Base-by-base conservation (phyloP, 257 asterid genomes). In the Solanum chaucha region DNA sequence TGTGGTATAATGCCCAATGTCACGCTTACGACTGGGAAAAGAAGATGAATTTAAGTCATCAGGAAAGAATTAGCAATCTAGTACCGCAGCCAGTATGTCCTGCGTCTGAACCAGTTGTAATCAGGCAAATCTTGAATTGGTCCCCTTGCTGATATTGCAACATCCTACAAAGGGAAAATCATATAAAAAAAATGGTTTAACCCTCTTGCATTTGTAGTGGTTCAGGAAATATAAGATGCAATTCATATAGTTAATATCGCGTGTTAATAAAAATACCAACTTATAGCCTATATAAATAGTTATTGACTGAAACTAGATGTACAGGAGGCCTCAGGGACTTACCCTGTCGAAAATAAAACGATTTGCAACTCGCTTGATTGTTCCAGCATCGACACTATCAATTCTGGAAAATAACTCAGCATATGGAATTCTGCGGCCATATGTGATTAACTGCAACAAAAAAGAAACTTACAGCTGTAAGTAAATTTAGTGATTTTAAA, bases 341-440 rank as follows among this genome's bases (percentile, higher is more conserved):
- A 97, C 99, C 91, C 89, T 89, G 90, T 97, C 99, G n/a, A 90
- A 93, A 86, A 97, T 93, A 87, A 96, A 95, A 71, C 99, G 92
- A 84, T 92, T 97, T 22, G 99, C 99, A 77, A 96, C 99, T 51
- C 99, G 97, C 89, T 92, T 97, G 91, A 97, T 41, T 10, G 99
- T 92, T 90, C 91, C 93, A 89, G 94, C 92, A 94, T 96, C 94
- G n/a, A 97, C 98, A 65, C 98, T 90, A 67, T 96, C 99, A 87
- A 97, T 97, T 90, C 99, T 93, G 88, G 98, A 94, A 90, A 96
- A 94, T 22, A 97, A 90, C 90, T 97, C 99, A 10, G 99, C 94
- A 86, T 90, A 95, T 38, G 99, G 97, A 81, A 97, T 95, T 91
- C 99, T 95, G 92, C 99, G 91, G 81, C 99, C 99, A 73, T 96